These are phyloP conservation scores for Priceomyces fermenticarens DNA, from an alignment of 805 yeast genomes.

Conservation along the genomic window DNA sequence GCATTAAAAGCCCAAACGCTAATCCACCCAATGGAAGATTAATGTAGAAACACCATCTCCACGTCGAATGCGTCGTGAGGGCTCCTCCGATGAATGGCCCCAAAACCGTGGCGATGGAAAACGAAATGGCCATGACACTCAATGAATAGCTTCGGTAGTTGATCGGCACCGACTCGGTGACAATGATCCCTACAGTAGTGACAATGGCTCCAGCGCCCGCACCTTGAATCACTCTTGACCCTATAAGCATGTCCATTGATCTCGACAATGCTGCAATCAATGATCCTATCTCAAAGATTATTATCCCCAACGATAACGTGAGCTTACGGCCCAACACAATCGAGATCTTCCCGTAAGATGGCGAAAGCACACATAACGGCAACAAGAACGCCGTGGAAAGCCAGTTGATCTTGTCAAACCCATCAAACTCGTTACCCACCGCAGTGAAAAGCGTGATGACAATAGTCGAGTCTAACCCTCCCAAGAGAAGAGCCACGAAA, in stretches of 20 bases:
- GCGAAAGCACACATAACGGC: slow-evolving; percentile 50
- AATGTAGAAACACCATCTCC: slow-evolving; percentile 78
- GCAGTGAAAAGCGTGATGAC: slow-evolving; percentile 48
- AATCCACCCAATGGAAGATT: slow-evolving; percentile 65
- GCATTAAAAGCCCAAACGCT: slow-evolving; percentile 34
- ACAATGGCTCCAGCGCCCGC: slow-evolving; percentile 73
- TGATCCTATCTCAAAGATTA: slow-evolving; percentile 61
- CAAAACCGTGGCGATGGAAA: slow-evolving; percentile 48
- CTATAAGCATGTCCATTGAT: slow-evolving; percentile 60
- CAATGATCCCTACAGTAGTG: slow-evolving; percentile 52
- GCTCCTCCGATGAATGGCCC: slow-evolving; percentile 73
- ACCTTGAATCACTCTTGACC: slow-evolving; percentile 70
- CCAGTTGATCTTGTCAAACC: slow-evolving; percentile 58
- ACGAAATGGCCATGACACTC: slow-evolving; percentile 39
- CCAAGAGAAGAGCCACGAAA: slow-evolving; percentile 29
- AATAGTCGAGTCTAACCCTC: slow-evolving; percentile 60
- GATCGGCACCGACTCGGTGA: slow-evolving; percentile 53
- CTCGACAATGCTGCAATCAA: slow-evolving; percentile 53
- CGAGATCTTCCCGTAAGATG: slow-evolving; percentile 57
- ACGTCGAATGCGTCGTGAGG: slow-evolving; percentile 52
- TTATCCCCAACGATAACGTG: slow-evolving; percentile 44
- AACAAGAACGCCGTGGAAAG: slow-evolving; percentile 52
- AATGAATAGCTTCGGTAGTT: slow-evolving; percentile 36
- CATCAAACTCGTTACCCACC: slow-evolving; percentile 48
- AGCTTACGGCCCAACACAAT: slow-evolving; percentile 57